These are phyloP conservation scores for Nemania serpens DNA, from an alignment of 2,329 filamentous ascomycete species.

Conservation along the genomic window DNA sequence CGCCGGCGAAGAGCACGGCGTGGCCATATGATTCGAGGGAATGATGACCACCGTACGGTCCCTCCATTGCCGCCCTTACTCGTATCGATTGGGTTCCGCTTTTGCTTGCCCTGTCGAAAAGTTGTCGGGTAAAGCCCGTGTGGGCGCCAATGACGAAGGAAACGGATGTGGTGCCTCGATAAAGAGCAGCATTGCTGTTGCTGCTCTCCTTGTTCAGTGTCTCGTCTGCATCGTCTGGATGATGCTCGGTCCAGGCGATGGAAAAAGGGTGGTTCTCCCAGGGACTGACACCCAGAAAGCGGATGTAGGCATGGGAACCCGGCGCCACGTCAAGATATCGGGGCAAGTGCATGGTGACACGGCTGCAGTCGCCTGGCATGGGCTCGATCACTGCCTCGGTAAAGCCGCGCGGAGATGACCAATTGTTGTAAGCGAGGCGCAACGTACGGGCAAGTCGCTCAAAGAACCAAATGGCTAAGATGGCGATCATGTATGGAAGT, in stretches of 20 bases:
- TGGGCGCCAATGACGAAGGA: conserved; percentile 87
- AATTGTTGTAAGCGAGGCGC: conserved; percentile 70
- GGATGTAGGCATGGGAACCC: conserved; percentile 76
- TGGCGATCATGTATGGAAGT: conserved; percentile 73
- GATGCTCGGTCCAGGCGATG: conserved; percentile 72
- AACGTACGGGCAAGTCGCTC: conserved; percentile 70
- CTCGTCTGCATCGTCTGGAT: conserved; percentile 44
- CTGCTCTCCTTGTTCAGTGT: conserved; percentile 47
- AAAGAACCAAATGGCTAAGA: conserved; percentile 75
- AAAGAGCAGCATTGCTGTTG: conserved; percentile 30
- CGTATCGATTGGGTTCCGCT: conserved; percentile 59
- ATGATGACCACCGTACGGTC: conserved; percentile 85
- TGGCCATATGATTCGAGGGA: conserved; percentile 91
- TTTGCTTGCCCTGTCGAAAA: conserved; percentile 71
- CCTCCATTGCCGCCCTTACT: conserved; percentile 79
- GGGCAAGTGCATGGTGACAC: conserved; percentile 72
- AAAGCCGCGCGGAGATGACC: conserved; percentile 56
- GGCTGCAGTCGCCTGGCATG: conserved; percentile 70
- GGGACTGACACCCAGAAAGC: conserved; percentile 66
- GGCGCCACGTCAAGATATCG: conserved; percentile 68
- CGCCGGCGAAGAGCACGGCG: conserved; percentile 85
- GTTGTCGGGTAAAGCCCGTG: conserved; percentile 82
- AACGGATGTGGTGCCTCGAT: conserved; percentile 57
- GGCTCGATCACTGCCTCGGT: conserved; percentile 70
- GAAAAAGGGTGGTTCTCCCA: conserved; percentile 83